A percentile compares a stretch with the other conserved stretches of the same genome.
Conservation (phyloP, 331 rosid genomes). For the Erythrophleum ivorense region DNA sequence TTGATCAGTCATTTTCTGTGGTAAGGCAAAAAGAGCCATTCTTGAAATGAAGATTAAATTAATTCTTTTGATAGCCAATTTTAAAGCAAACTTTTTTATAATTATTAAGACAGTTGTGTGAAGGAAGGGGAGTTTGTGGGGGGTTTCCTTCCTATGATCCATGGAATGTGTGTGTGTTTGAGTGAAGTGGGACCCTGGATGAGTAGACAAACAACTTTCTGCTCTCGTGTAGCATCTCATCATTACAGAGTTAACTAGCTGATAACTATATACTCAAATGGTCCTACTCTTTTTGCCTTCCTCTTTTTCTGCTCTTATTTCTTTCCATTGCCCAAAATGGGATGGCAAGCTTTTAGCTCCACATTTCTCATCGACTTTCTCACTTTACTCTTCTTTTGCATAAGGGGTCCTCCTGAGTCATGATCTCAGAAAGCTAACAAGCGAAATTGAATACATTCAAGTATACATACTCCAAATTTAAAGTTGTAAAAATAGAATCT, state of each 20-base stretch:
- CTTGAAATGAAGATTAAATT: not conserved
- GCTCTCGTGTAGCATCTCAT: conserved; percentile 16
- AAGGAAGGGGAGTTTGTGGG: not conserved
- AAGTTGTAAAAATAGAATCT: too few relatives aligned
- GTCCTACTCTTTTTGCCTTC: not conserved
- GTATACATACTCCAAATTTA: not conserved
- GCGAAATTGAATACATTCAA: not conserved
- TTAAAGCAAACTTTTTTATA: not conserved
- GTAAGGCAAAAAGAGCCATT: not conserved
- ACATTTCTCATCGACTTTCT: not conserved
- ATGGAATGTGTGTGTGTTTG: conserved; percentile 11
- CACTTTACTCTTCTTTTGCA: too few relatives aligned
- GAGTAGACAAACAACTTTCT: conserved; percentile 30
- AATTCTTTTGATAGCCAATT: not conserved
- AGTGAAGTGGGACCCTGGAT: not conserved
- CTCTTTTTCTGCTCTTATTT: not conserved
- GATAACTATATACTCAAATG: not conserved
- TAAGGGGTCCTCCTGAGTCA: not conserved
- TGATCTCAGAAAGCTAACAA: not conserved
- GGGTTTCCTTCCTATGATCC: not conserved
- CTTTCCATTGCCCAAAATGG: not conserved
- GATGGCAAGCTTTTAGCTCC: not conserved
- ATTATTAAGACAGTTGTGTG: conserved; percentile 1
- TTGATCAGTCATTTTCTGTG: not conserved
- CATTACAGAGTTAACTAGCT: not conserved